phyloP scores from a whole-genome alignment of 257 asterid species.

The Solanum tacnaense region DNA sequence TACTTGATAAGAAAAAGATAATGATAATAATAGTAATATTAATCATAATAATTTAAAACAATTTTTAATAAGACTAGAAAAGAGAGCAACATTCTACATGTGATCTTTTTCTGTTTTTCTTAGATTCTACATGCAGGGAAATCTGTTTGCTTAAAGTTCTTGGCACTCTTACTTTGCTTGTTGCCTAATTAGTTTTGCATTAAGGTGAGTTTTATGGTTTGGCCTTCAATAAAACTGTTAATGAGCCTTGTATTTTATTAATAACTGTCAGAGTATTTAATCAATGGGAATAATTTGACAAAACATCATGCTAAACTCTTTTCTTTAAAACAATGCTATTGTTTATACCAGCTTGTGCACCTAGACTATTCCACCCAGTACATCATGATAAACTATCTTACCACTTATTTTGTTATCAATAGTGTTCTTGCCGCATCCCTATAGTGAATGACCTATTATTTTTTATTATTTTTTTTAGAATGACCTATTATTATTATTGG shows the following conservation, averaged over 20 bases:
- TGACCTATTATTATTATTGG: background rate
- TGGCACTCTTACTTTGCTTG: background rate
- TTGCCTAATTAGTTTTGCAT: background rate
- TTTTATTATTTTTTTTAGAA: no score
- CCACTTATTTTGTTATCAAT: background rate
- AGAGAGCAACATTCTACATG: background rate
- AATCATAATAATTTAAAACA: background rate
- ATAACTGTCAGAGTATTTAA: background rate
- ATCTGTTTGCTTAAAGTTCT: background rate
- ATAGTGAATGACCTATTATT: background rate
- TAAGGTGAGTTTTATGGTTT: background rate
- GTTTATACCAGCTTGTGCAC: background rate
- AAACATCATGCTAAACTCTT: background rate
- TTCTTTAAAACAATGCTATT: background rate
- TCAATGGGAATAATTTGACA: background rate
- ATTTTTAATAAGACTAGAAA: background rate
- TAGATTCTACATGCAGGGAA: background rate
- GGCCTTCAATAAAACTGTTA: background rate
- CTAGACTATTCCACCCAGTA: background rate
- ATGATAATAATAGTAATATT: background rate
- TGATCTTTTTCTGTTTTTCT: background rate
- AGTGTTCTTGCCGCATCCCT: background rate
- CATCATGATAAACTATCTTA: background rate
- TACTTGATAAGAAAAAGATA: background rate
- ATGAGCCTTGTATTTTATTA: background rate